Conservation (phyloP, 2,329 filamentous ascomycete genomes). For the Talaromyces amestolkiae region DNA sequence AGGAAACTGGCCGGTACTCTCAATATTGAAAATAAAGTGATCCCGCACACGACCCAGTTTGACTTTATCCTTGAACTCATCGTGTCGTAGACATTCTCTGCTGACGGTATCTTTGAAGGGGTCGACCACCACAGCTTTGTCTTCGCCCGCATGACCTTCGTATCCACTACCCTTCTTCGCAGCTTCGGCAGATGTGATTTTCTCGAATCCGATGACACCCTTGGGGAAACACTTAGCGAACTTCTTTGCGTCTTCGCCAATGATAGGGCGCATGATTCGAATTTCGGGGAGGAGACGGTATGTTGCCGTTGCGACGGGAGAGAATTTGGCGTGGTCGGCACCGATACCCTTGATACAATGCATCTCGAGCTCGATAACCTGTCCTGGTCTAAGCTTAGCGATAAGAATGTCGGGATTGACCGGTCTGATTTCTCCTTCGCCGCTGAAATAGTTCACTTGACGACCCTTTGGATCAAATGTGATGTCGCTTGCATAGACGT, state of each 20-base stretch:
- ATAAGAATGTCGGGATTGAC: constrained; percentile 91
- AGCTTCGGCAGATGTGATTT: constrained; percentile 67
- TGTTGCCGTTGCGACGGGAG: constrained; percentile 88
- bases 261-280: constrained; percentile 75
- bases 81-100: constrained; percentile 84
- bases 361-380: constrained; percentile 80
- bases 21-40: constrained; percentile 95
- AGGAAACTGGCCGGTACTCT: constrained; percentile 92
- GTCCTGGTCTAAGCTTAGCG: constrained; percentile 87
- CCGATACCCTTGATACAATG: constrained; percentile 95
- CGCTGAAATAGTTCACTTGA: constrained; percentile 66
- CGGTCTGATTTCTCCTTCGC: constrained; percentile 66
- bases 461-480: constrained; percentile 72
- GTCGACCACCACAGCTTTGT: constrained; percentile 82
- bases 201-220: constrained; percentile 80
- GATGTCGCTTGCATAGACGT: constrained; percentile 76
- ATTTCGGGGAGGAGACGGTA: constrained; percentile 91
- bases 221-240: constrained; percentile 85
- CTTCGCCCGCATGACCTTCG: constrained; percentile 71
- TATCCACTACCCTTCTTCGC: constrained; percentile 61
- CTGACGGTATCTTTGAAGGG: constrained; percentile 94
- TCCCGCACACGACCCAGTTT: constrained; percentile 85
- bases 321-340: constrained; percentile 94
- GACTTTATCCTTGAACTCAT: constrained; percentile 93
- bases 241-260: constrained; percentile 82